Evolutionary conservation across 2,329 filamentous ascomycete genomes (phyloP), one percentile per base, ranked within the genome.

Genomic region (Aureobasidium sp.): DNA sequence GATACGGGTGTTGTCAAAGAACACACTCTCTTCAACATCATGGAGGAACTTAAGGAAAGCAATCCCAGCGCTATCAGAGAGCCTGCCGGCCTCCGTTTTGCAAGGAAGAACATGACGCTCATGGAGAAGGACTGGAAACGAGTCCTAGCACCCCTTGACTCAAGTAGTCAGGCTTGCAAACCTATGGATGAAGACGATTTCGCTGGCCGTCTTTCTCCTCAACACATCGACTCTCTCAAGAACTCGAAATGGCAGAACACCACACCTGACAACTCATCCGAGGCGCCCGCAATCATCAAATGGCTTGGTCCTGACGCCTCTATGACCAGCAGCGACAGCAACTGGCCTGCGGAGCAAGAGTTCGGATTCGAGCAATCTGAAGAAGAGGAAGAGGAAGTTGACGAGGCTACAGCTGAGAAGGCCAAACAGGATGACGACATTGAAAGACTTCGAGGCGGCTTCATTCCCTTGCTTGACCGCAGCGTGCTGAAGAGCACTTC

Each of bases 21-120:
- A 61, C 85, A 88, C 18, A 94, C 89, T 0, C 72, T 97, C 4
- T 93, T 83, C 74, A 87, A 91, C 66, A 78, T 94, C n/a, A 64
- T 54, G 60, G 48, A 64, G 27, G 50, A 45, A 2, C 25, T 54
- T 10, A 47, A 62, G 25, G 56, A 60, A 20, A 48, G 16, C n/a
- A 53, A 36, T 8, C 33, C 58, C 5, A 11, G 59, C 25, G 47
- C 31, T 8, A 9, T 62, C 43, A 31, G 25, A 18, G 25, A 53
- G 18, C 59, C 59, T 8, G 31, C 42, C 31, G 47, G 36, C 10
- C 47, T 62, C 18, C 27, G 47, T 6, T 36, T 8, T 4, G 47
- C 59, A 15, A 42, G 33, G 29, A 18, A 10, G 16, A 43, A 31
- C 16, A 43, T 64, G 50, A 55, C 10, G n/a, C 15, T 2, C 4